Evolutionary conservation across 257 asterid species (phyloP).

Genomic region (Fraxinus anomala): DNA sequence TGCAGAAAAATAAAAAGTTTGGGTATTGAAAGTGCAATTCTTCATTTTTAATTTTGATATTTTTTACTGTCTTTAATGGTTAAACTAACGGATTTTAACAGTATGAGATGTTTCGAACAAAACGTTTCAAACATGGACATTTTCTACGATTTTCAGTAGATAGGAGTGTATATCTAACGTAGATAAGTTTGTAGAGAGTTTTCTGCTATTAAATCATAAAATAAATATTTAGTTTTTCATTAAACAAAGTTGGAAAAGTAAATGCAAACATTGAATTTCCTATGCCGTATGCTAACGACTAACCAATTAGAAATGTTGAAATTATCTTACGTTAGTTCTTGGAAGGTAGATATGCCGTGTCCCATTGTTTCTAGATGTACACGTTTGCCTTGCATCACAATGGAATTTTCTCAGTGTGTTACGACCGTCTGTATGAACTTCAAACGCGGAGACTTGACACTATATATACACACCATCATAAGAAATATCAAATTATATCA

Average conservation of each 20-base stretch:
- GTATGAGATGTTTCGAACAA: too few species aligned
- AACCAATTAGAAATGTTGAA: background rate
- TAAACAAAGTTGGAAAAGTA: background rate
- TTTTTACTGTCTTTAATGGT: too few species aligned
- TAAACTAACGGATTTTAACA: too few species aligned
- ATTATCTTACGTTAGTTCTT: background rate
- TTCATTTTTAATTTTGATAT: too few species aligned
- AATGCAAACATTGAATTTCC: background rate
- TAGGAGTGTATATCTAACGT: too few species aligned
- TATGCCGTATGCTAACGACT: background rate
- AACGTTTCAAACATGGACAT: too few species aligned
- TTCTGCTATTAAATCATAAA: too few species aligned
- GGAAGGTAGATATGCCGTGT: background rate
- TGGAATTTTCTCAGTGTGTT: constrained; percentile 21
- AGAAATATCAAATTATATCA: background rate
- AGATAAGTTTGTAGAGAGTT: too few species aligned
- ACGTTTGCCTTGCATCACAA: constrained; percentile 11
- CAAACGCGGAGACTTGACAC: background rate
- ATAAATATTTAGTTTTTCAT: background rate
- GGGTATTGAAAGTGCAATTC: too few species aligned
- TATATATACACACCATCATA: background rate
- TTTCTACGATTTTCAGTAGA: too few species aligned
- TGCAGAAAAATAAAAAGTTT: too few species aligned
- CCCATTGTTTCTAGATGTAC: constrained; percentile 24
- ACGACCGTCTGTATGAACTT: constrained; percentile 13